phyloP scores from a whole-genome alignment of 192 early-diverging fungal species.

The Piromyces sp. region DNA sequence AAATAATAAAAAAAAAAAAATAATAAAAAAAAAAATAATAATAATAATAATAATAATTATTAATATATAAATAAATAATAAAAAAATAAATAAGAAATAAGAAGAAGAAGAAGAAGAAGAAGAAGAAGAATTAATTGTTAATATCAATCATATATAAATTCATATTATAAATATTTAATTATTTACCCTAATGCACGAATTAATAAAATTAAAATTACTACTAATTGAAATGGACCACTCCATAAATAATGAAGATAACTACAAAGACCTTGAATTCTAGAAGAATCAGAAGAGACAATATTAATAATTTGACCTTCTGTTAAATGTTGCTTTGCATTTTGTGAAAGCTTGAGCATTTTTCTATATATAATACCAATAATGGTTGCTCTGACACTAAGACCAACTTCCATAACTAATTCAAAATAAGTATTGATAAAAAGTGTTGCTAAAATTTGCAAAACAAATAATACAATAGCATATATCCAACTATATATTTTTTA shows the following conservation, averaged over 20 bases:
- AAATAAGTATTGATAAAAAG: constrained; percentile 20
- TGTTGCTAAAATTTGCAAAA: constrained; percentile 12
- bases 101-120: too few species aligned
- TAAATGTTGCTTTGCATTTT: constrained; percentile 23
- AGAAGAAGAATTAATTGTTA: too few species aligned
- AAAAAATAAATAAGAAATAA: too few species aligned
- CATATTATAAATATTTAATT: too few species aligned
- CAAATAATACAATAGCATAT: background rate
- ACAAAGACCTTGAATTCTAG: background rate
- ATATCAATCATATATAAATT: too few species aligned
- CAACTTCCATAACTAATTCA: constrained; percentile 18
- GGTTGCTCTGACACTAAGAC: constrained; percentile 19
- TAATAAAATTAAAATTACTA: constrained; percentile 1
- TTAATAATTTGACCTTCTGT: constrained; percentile 5
- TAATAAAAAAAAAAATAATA: too few species aligned
- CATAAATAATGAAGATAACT: constrained; percentile 1
- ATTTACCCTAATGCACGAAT: background rate
- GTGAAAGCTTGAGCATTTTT: constrained; percentile 36
- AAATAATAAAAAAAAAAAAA: too few species aligned
- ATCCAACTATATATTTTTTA: background rate
- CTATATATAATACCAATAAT: constrained; percentile 35
- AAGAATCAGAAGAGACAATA: constrained; percentile 1
- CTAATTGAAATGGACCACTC: background rate
- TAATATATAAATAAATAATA: too few species aligned
- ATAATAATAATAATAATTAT: too few species aligned